A percentile compares a stretch with the other conserved stretches of the same genome.
These are phyloP conservation scores for Cladosporium oxysporum DNA, from an alignment of 2,329 filamentous ascomycete species.

Conservation along the genomic window DNA sequence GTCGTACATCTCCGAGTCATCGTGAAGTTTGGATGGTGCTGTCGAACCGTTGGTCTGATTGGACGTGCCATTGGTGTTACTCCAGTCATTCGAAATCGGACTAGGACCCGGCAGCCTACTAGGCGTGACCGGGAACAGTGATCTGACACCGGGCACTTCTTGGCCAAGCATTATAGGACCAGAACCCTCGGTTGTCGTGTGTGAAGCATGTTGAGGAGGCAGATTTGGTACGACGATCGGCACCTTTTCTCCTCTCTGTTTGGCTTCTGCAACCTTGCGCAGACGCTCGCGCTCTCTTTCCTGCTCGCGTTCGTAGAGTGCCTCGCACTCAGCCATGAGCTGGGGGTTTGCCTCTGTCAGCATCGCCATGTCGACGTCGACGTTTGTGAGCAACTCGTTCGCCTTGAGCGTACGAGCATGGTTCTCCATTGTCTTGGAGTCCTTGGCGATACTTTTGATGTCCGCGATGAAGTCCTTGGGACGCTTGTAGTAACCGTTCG, in stretches of 20 bases:
- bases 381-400: constrained; percentile 88
- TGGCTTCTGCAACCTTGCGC: constrained; percentile 59
- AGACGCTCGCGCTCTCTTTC: constrained; percentile 58
- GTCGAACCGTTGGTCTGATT: constrained; percentile 46
- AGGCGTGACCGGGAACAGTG: constrained; percentile 48
- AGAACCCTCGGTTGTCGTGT: constrained; percentile 44
- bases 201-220: constrained; percentile 43
- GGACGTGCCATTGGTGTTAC: constrained; percentile 40
- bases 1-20: constrained; percentile 49
- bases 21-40: constrained; percentile 40
- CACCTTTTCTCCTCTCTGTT: constrained; percentile 59
- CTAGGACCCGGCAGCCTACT: constrained; percentile 59
- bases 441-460: constrained; percentile 79
- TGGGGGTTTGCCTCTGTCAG: constrained; percentile 67
- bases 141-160: constrained; percentile 56
- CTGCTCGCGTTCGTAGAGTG: constrained; percentile 72
- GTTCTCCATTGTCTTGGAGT: constrained; percentile 80
- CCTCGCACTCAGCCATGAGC: constrained; percentile 74
- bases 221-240: constrained; percentile 44
- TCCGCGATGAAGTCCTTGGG: constrained; percentile 88
- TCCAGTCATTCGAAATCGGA: constrained; percentile 62
- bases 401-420: constrained; percentile 80
- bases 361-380: constrained; percentile 85
- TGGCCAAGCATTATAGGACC: constrained; percentile 62
- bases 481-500: constrained; percentile 93